Conservation (phyloP, 345 rosid genomes). For the Eucalyptus microcorys region DNA sequence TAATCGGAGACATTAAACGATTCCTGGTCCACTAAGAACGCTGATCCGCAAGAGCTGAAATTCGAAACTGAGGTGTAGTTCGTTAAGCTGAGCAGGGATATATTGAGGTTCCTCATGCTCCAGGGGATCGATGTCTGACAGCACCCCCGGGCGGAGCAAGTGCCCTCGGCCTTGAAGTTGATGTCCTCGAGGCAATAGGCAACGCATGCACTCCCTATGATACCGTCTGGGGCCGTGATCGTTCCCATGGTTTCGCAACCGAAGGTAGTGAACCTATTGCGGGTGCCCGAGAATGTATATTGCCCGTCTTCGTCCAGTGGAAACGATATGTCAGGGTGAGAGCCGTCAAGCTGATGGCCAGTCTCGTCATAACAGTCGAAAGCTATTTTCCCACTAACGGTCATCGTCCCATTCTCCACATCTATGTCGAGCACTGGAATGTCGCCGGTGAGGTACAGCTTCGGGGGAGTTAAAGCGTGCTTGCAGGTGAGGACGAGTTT, state of each 20-base stretch:
- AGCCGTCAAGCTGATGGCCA: rapidly evolving
- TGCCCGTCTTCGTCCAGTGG: background rate
- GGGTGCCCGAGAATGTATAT: background rate
- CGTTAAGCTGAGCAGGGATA: rapidly evolving
- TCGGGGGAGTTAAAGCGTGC: background rate
- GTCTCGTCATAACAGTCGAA: background rate
- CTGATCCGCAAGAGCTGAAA: background rate
- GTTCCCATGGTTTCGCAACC: rapidly evolving
- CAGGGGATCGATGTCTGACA: background rate
- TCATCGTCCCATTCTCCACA: background rate
- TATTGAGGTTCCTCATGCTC: background rate
- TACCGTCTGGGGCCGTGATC: rapidly evolving
- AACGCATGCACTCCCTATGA: rapidly evolving
- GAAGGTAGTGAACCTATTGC: rapidly evolving
- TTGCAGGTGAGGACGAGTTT: background rate
- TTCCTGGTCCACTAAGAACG: background rate
- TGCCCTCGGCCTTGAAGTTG: background rate
- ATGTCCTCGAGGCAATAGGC: background rate
- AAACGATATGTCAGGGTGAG: rapidly evolving
- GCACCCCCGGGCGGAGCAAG: background rate
- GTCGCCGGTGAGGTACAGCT: background rate
- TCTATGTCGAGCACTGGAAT: background rate
- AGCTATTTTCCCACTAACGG: rapidly evolving
- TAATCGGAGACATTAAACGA: background rate
- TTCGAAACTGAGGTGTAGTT: background rate